Conservation (phyloP, 2,329 filamentous ascomycete species). For the Juglanconis oblonga region DNA sequence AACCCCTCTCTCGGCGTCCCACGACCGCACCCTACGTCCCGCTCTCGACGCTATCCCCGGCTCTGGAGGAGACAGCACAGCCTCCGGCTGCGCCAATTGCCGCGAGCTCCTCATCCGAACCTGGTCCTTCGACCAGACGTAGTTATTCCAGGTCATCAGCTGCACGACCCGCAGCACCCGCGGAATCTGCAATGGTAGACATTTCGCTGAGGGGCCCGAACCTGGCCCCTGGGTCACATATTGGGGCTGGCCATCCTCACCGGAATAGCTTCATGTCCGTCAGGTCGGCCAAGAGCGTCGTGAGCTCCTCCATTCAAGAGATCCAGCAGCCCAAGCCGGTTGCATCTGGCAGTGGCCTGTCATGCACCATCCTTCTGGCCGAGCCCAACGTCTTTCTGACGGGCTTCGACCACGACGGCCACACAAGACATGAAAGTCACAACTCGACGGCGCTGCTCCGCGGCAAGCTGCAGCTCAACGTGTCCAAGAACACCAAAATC, state of each 20-base stretch:
- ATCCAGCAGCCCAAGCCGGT: constrained; percentile 61
- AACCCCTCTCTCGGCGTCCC: not conserved
- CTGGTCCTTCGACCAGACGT: not conserved
- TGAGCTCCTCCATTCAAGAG: constrained; percentile 52
- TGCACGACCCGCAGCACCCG: not conserved
- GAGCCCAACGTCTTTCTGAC: constrained; percentile 79
- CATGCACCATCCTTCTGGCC: constrained; percentile 70
- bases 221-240: constrained; percentile 1
- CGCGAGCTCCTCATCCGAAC: not conserved
- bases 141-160: not conserved
- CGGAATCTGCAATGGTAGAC: constrained; percentile 12
- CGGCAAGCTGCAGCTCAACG: constrained; percentile 75
- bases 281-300: constrained; percentile 47
- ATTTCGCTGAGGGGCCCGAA: constrained; percentile 4
- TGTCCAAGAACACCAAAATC: constrained; percentile 88
- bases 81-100: not conserved
- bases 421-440: constrained; percentile 50
- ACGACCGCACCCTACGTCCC: not conserved
- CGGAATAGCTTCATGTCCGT: constrained; percentile 51
- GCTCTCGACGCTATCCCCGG: not conserved
- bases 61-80: not conserved
- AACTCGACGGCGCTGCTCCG: constrained; percentile 76
- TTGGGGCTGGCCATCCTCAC: constrained; percentile 25
- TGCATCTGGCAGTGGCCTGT: constrained; percentile 73
- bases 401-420: constrained; percentile 72